Evolutionary conservation across 768 basidiomycete species (phyloP).

Genomic region (Tylopilus cervinicoccineus): DNA sequence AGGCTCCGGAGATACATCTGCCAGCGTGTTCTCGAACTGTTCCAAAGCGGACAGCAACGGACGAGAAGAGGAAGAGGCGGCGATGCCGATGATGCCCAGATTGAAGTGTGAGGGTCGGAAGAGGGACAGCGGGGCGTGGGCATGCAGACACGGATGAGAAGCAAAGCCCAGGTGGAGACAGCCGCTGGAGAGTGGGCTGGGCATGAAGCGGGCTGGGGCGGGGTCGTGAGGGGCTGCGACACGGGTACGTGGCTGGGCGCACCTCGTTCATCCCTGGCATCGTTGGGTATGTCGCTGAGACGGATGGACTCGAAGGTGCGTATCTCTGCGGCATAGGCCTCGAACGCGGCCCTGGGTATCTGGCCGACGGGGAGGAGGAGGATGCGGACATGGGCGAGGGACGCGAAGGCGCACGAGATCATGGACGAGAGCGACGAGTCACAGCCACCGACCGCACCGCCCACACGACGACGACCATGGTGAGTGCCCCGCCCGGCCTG

Average conservation of each 20-base stretch:
- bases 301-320: constrained; percentile 68
- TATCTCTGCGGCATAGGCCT: constrained; percentile 71
- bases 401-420: constrained; percentile 72
- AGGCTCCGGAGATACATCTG: constrained; percentile 62
- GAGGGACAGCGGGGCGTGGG: constrained; percentile 65
- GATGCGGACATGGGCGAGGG: constrained; percentile 80
- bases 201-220: constrained; percentile 73
- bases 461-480: constrained; percentile 26
- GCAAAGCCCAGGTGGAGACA: constrained; percentile 77
- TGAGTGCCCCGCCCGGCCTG: constrained; percentile 13
- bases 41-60: constrained; percentile 49
- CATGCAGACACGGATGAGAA: constrained; percentile 67
- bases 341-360: constrained; percentile 65
- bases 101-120: constrained; percentile 80
- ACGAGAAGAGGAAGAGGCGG: constrained; percentile 58
- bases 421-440: constrained; percentile 34
- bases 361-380: constrained; percentile 83
- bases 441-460: too few species aligned
- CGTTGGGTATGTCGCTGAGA: constrained; percentile 79
- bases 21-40: constrained; percentile 63
- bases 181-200: constrained; percentile 69
- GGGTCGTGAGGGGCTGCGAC: neutral
- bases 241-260: constrained; percentile 15
- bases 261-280: constrained; percentile 76
- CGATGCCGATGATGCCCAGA: constrained; percentile 84